Base-by-base conservation (phyloP, 345 rosid genomes). In the Sisymbrium irio region DNA sequence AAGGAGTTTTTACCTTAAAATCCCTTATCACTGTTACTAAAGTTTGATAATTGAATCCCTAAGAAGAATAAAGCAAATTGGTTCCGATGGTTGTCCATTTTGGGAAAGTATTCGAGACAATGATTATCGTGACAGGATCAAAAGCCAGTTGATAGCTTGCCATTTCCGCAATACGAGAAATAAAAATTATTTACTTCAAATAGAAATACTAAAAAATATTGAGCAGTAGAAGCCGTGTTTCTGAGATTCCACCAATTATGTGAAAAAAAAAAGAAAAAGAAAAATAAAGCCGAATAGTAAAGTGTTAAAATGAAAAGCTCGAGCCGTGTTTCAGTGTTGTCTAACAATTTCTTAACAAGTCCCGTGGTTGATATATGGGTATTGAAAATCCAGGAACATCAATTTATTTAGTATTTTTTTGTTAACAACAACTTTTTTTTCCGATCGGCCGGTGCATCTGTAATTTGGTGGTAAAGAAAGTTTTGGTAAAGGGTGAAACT, bases 101-200 rank as follows among this genome's bases (percentile, higher is more conserved):
- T n/a, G 32, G 66, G 53, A 13, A 65, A 56, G 66, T 59, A 45
- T 59, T 40, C 36, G 4, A 67, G 67, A 58, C 28, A 74, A 37
- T 67, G 36, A 66, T 74, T 58, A 47, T 41, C 18, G 33, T 44
- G 65, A 56, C 59, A 57, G 22, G 66, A 27, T 65, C 60, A 57
- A 65, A 65, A 73, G 61, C 19, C 55, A 66, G 54, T 67, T 7
- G 28, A 67, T 61, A 58, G 39, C 73, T 75, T 67, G 42, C 56
- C 53, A 41, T 75, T 75, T 50, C 54, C 73, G 73, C 78, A 67
- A 67, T 53, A 49, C 12, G 44, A 55, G 46, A 27, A 7, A 22
- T 0, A 36, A 36, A 10, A 14, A 14, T 9, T 35, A 55, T 47
- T 36, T 72, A 44, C 59, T 35, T n/a, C 3, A 12, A 33, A 20